Base-by-base conservation (phyloP, 2,329 filamentous ascomycete genomes). In the Diaporthe sp. region DNA sequence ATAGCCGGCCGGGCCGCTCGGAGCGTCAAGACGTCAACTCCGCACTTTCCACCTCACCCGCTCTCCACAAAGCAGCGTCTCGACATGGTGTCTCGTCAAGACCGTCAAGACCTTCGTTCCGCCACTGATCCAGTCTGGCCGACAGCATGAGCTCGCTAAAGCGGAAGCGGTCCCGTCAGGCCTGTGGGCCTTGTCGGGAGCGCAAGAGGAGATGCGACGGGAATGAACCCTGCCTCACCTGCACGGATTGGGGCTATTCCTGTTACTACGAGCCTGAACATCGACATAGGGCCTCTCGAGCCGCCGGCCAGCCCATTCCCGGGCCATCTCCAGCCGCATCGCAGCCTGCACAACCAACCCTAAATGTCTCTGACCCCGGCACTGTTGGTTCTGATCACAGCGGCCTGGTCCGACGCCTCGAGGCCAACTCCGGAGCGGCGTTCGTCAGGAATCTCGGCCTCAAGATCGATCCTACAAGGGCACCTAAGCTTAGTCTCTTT, bases 161-260 rank as follows among this genome's bases (percentile, higher is more conserved):
- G 70, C 80, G 81, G 70, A 82, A 81, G 77, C 84, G 87, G 1
- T 85, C 86, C 32, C 84, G 83, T 51, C 75, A 85, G 12, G 87
- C 86, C 30, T 89, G 87, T 77, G 82, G 86, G 73, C 85, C 87
- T 25, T 91, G 89, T 73, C 84, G 89, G 47, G 84, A 89, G 17
- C 85, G 88, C 65, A 91, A 91, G 79, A 84, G 89, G 59, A 88
- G 88, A 80, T 91, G 89, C 76, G 87, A 90, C 75, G 88, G 88
- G 17, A 82, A 81, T 8, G 81, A 85, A 53, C 89, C 89, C 0
- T 91, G 89, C 78, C 84, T 83, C 63, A 88, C 87, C 44, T 91
- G 89, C 78, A 81, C 84, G 0, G 85, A 88, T 42, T 89, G 87
- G 74, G 88, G 89, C 51, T 88, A 88, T 72, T 85, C 87, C 22